Evolutionary conservation across 176 grass and related monocot genomes (phyloP).

Genomic region (Ananas comosus): DNA sequence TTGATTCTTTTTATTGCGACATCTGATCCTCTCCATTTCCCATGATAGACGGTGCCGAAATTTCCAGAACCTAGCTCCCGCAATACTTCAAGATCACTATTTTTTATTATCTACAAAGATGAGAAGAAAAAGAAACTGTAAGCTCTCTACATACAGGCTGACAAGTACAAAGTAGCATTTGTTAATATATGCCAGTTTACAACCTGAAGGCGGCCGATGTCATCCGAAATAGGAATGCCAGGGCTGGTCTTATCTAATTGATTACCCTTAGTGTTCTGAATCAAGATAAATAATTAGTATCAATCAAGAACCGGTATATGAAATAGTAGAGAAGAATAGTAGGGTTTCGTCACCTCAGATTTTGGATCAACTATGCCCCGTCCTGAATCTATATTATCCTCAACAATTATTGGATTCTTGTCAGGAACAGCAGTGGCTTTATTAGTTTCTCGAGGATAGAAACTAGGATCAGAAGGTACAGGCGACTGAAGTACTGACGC

Average conservation of each 20-base stretch:
- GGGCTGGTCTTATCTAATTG: slow-evolving; percentile 53
- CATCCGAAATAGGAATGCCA: slow-evolving; percentile 41
- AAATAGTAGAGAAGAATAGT: slow-evolving; percentile 9
- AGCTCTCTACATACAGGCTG: not conserved
- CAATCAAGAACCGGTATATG: not conserved
- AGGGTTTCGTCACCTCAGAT: slow-evolving; percentile 42
- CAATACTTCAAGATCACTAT: slow-evolving; percentile 93
- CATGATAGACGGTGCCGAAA: slow-evolving; percentile 95
- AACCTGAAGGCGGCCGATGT: slow-evolving; percentile 65
- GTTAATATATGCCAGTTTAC: not conserved
- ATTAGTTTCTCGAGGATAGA: not conserved
- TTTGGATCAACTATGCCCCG: slow-evolving; percentile 42
- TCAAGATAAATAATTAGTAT: slow-evolving; percentile 15
- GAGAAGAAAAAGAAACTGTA: not conserved
- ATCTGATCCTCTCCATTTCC: slow-evolving; percentile 95
- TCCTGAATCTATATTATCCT: slow-evolving; percentile 23
- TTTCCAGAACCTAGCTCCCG: slow-evolving; percentile 87
- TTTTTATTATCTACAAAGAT: slow-evolving; percentile 74
- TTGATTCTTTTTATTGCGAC: slow-evolving; percentile 98
- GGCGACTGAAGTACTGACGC: slow-evolving; percentile 64
- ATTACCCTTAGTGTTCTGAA: slow-evolving; percentile 40
- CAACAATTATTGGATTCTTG: slow-evolving; percentile 16
- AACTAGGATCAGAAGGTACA: slow-evolving; percentile 28
- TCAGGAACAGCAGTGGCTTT: slow-evolving; percentile 1
- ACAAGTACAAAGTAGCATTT: slow-evolving; percentile 1